Evolutionary conservation across 129 eudicot species (phyloP), one percentile per base, ranked within the genome.

Genomic region (Pseudognaphalium luteoalbum): DNA sequence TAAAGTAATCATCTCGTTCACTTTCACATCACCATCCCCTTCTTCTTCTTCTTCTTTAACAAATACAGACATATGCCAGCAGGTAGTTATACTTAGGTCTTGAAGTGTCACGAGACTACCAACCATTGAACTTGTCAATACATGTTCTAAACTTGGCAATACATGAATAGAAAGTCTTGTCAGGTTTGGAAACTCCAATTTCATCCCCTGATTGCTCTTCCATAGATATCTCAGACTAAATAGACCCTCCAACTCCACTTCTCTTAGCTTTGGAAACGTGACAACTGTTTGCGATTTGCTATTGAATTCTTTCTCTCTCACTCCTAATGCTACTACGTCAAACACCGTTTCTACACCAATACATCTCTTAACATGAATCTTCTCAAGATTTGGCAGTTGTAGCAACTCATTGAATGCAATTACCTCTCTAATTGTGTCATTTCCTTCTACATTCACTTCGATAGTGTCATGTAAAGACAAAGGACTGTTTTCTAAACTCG

Each of bases 151-250:
- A 66, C 29, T 4, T 34, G 52, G 35, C 9, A 66, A 66, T 15
- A 66, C 71, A 66, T n/a, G n/a, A n/a, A 62, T 62, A 62, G n/a
- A 11, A 33, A 62, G 35, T 62, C 17, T 25, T 62, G 68, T 62
- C 29, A 62, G 4, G 37, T 62, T 62, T 28, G 68, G 68, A 11
- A 28, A 62, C 28, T 62, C 17, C 16, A 62, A 62, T 62, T 7
- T 10, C 6, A 16, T 29, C 41, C 68, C 6, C 5, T 29, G 7
- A 62, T 62, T 62, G 7, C 41, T 62, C 39, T 28, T 29, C 37
- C 35, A 62, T 2, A 62, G 11, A 62, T 14, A 62, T 20, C 4
- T 17, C 5, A 65, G 28, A 16, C 6, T 6, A 0, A 1, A 0
- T 34, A 65, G 47, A 5, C 6, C 1, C 4, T 0, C 4, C 14